Evolutionary conservation across 2,329 filamentous ascomycete species (phyloP).

Genomic region (Aspergillus flavus): DNA sequence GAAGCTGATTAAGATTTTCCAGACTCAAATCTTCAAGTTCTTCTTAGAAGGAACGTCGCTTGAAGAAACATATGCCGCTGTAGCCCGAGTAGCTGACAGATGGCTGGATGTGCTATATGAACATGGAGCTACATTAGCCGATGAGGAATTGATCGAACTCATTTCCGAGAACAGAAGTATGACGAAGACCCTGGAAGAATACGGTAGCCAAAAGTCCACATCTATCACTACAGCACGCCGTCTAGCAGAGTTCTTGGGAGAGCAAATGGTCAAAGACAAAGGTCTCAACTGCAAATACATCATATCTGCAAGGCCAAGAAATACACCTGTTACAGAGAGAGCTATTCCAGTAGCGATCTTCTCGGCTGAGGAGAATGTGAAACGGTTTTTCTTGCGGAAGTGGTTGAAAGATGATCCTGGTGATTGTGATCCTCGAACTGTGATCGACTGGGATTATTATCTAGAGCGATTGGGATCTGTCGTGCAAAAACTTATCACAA

Average conservation of each 20-base stretch:
- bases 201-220: constrained; percentile 92
- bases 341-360: constrained; percentile 97
- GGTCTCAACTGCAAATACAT: constrained; percentile 99
- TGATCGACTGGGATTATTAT: constrained; percentile 98
- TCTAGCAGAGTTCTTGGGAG: constrained; percentile 91
- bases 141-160: constrained; percentile 98
- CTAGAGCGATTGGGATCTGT: constrained; percentile 93
- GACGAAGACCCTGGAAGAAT: constrained; percentile 95
- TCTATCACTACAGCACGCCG: constrained; percentile 98
- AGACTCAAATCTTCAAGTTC: constrained; percentile 99
- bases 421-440: constrained; percentile 83
- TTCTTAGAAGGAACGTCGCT: constrained; percentile 90
- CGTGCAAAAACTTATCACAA: constrained; percentile 98
- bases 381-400: constrained; percentile 86
- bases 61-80: constrained; percentile 83
- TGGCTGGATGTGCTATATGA: constrained; percentile 95
- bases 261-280: constrained; percentile 99
- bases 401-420: constrained; percentile 93
- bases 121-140: constrained; percentile 84
- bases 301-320: constrained; percentile 83
- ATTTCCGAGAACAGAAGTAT: constrained; percentile 99
- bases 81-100: constrained; percentile 91
- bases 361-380: constrained; percentile 85
- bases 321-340: constrained; percentile 90
- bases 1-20: constrained; percentile 99